Base-by-base conservation (phyloP, 225 moss, liverwort and hornwort genomes). In the Physcomitrium patens region DNA sequence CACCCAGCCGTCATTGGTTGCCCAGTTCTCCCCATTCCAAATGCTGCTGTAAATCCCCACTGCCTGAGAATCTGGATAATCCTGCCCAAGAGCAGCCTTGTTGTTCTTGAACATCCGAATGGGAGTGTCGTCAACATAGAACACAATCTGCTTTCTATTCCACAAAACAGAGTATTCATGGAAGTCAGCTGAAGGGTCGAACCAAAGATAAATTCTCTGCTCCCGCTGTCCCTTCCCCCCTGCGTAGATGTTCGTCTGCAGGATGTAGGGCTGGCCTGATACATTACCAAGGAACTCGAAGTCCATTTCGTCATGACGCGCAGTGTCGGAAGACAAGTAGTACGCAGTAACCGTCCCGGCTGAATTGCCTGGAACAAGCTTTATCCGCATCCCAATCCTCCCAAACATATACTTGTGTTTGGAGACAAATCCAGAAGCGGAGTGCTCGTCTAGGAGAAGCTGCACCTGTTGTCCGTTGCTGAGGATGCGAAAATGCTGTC, bases 341-440 rank as follows among this genome's bases (percentile, higher is more conserved):
- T 84, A 89, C 2, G 92, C 90, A 41, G 90, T 77, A 11, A 90
- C 92, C 5, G 91, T 91, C 59, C 93, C 93, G 0, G 91, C 89
- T 0, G 93, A 93, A 22, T 93, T 67, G 1, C 77, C 85, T 2
- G 85, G 84, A 7, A 91, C 91, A n/a, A 93, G 76, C 77, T 88
- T 79, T 63, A 89, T 76, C 70, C 76, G 63, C 46, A 84, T 78
- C 9, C 81, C 87, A 51, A 89, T 89, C 37, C 79, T 87, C 70
- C 93, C 93, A 23, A 87, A 93, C n/a, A 93, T 71, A n/a, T 93
- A 91, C 68, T 78, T 82, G 56, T 79, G 16, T 74, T 75, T 85
- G 46, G 87, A 87, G 9, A 77, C 77, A 52, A 87, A 87, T 48
- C 87, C 87, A 42, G 87, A 28, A 37, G 87, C 87, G 22, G 84